Evolutionary conservation across 2,329 filamentous ascomycete genomes (phyloP), one percentile per base, ranked within the genome.

Genomic region (Botrytis galanthina): DNA sequence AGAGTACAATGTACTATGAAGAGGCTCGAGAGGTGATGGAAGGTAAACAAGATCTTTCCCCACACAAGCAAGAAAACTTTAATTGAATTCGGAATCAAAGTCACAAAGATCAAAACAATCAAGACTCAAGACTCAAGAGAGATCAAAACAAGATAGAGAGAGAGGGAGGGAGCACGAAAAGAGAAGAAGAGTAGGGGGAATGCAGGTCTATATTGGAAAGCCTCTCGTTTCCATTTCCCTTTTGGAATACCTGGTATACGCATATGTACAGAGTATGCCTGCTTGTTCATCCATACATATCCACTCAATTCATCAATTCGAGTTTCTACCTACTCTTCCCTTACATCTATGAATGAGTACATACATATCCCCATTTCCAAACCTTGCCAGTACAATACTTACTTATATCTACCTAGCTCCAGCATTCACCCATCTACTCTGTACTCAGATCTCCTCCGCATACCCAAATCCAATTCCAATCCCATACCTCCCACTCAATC

Each of bases 161-260:
- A 60, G 26, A 46, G 20, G 54, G 42, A 61, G 16, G 54, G 42
- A 61, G 16, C 37, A 60, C 37, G 39, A 37, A 51, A 12, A 44
- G 69, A 60, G 39, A 42, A 29, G 67, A 60, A 32, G 67, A 42
- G 54, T n/a, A 32, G 35, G 37, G n/a, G 59, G 51, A 32, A n/a
- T 42, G 46, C n/a, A 71, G 60, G 35, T 32, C 64, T 71, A 66
- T 71, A 71, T 71, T 66, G 42, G 57, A 26, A 35, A 35, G 18
- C 59, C 59, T 26, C 62, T 48, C 42, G 29, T 64, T 64, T 22
- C 39, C 61, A 12, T 46, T 35, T 22, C 39, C 61, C 32, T n/a
- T 46, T 44, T 32, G 3, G 16, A 57, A 57, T 29, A 32, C n/a
- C 51, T 32, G n/a, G n/a, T 57, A 57, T 8, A 57, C 18, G 8